Conservation (phyloP, 2,329 filamentous ascomycete species). For the Nemania bipapillata region DNA sequence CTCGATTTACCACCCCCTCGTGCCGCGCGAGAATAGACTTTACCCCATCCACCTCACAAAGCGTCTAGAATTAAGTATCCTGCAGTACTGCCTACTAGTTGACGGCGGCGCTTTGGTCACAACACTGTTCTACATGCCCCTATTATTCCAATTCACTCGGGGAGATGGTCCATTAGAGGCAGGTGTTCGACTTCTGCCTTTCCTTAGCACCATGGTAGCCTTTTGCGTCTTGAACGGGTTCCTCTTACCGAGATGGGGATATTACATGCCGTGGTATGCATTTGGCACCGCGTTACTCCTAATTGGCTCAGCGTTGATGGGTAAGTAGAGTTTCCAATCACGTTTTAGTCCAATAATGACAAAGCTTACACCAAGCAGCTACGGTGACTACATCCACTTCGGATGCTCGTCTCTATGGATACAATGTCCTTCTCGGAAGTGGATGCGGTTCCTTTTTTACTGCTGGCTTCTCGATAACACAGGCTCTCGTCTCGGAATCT, state of each 20-base stretch:
- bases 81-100: too few species aligned
- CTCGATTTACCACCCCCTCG: not conserved
- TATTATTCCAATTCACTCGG: conserved; percentile 62
- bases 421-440: conserved; percentile 50
- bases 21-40: conserved; percentile 55
- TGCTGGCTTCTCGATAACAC: conserved; percentile 49
- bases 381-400: conserved; percentile 41
- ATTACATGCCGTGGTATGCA: conserved; percentile 52
- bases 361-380: not conserved
- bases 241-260: conserved; percentile 50
- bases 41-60: conserved; percentile 60
- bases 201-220: conserved; percentile 45
- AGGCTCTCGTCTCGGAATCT: not conserved
- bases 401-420: conserved; percentile 48
- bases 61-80: conserved; percentile 44
- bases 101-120: conserved; percentile 46
- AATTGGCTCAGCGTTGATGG: conserved; percentile 46
- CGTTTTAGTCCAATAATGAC: not conserved
- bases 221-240: conserved; percentile 50
- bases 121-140: conserved; percentile 60
- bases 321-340: conserved; percentile 18
- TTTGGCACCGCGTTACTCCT: conserved; percentile 48
- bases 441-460: conserved; percentile 47
- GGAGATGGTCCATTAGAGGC: conserved; percentile 55
- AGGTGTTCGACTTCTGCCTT: conserved; percentile 56